Evolutionary conservation across 345 rosid species (phyloP), one percentile per base, ranked within the genome.

Genomic region (Ricinus communis): DNA sequence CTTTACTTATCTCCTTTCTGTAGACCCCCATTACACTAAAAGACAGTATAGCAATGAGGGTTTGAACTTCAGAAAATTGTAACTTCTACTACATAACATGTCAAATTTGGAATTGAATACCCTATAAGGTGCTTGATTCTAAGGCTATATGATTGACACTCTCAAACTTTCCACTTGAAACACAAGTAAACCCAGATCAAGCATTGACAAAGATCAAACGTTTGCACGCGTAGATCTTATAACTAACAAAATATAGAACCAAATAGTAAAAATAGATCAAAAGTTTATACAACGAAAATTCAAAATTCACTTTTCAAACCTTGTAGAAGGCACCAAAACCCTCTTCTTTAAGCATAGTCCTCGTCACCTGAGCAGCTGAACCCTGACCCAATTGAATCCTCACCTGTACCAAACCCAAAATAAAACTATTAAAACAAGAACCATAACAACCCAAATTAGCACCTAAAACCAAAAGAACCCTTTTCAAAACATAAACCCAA

Each of bases 381-480:
- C 99, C 99, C 74, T 95, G 99, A 60, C 99, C 99, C 82, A 95
- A 71, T 72, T 95, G 99, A 78, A 95, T 95, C 72, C 99, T 92
- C 90, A 95, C 99, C 99, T 95, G 65, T 69, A 82, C 46, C 71
- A 78, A 69, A 63, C 57, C 46, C 30, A 66, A 54, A 71, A 43
- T 62, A 65, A 15, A 69, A 16, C 40, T 66, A 66, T 74, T 64
- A 70, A 33, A 77, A 25, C 63, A 68, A 43, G 36, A 67, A 53
- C 68, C 68, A 65, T 47, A 1, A 5, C 1, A 2, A 68, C 13
- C 47, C 57, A 64, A 8, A 49, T 49, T 0, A 24, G 16, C 19
- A 18, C 50, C 15, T 57, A 24, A 53, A 27, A 53, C 40, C 52
- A 63, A 30, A 59, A 10, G 18, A 11, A 69, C 15, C 15, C 33